Percentiles rank a stretch among this genome's conserved stretches.
Conservation (phyloP, 148 eudicot species). For the Arctostaphylos glauca region DNA sequence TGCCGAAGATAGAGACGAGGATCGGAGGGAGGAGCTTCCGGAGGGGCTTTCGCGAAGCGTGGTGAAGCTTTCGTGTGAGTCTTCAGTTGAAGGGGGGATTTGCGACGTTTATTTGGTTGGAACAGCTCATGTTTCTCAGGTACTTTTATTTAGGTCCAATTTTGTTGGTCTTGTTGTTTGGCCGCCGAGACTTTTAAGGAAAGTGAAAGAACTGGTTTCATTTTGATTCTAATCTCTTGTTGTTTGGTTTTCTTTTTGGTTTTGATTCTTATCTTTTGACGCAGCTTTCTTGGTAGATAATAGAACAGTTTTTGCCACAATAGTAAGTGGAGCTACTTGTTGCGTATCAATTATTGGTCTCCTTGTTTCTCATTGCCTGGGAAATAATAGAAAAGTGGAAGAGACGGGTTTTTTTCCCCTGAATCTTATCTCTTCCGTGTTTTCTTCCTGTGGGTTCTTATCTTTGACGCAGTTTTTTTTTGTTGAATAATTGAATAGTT, state of each 20-base stretch:
- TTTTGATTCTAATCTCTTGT: background rate
- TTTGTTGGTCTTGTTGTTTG: background rate
- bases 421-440: background rate
- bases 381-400: background rate
- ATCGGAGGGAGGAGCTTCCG: slow-evolving; percentile 31
- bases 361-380: background rate
- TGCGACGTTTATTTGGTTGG: slow-evolving; percentile 83
- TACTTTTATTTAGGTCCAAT: slow-evolving; percentile 11
- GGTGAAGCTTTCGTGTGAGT: slow-evolving; percentile 55
- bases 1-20: background rate
- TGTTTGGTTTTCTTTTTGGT: background rate
- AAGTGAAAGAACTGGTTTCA: background rate
- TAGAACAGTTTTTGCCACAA: background rate
- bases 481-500: background rate
- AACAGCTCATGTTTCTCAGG: slow-evolving; percentile 93
- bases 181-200: background rate
- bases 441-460: background rate
- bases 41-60: slow-evolving; percentile 55
- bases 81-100: slow-evolving; percentile 48
- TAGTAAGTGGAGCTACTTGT: background rate
- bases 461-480: background rate
- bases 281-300: background rate
- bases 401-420: background rate
- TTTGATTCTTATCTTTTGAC: background rate
- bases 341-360: background rate